A percentile compares a stretch with the other conserved stretches of the same genome.
These are phyloP conservation scores for Saussurea involucrata DNA, from an alignment of 129 eudicot genomes.

Conservation along the genomic window DNA sequence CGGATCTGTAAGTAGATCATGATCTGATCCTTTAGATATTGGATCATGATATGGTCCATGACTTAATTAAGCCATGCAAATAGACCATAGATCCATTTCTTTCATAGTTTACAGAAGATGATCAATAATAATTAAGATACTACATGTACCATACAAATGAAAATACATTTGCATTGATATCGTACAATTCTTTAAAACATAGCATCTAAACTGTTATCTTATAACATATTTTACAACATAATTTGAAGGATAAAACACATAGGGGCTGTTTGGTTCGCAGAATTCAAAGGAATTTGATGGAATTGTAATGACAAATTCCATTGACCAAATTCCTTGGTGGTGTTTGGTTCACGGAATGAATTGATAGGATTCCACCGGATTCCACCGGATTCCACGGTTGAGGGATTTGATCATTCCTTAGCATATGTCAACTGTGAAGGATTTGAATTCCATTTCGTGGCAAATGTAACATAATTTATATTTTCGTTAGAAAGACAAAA, in stretches of 20 bases:
- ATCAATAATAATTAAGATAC: not conserved
- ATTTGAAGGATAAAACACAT: not conserved
- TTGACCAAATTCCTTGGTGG: too few species aligned
- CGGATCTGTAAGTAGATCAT: not conserved
- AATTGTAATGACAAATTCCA: too few species aligned
- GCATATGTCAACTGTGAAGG: too few species aligned
- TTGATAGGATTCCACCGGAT: too few species aligned
- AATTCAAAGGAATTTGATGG: too few species aligned
- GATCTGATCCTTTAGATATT: not conserved
- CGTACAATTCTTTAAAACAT: not conserved
- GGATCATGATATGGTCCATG: not conserved
- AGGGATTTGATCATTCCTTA: too few species aligned
- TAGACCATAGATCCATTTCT: not conserved
- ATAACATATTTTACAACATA: not conserved
- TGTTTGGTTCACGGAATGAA: too few species aligned
- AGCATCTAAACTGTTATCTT: not conserved
- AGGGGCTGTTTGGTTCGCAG: too few species aligned
- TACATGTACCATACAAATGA: not conserved
- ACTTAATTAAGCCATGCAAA: not conserved
- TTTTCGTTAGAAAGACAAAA: too few species aligned
- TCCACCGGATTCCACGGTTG: too few species aligned
- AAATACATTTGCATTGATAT: not conserved
- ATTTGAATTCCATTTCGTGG: too few species aligned
- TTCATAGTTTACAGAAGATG: not conserved
- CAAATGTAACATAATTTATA: too few species aligned